Evolutionary conservation across 306 rosid genomes (phyloP), one percentile per base, ranked within the genome.

Genomic region (Prunus mongolica): DNA sequence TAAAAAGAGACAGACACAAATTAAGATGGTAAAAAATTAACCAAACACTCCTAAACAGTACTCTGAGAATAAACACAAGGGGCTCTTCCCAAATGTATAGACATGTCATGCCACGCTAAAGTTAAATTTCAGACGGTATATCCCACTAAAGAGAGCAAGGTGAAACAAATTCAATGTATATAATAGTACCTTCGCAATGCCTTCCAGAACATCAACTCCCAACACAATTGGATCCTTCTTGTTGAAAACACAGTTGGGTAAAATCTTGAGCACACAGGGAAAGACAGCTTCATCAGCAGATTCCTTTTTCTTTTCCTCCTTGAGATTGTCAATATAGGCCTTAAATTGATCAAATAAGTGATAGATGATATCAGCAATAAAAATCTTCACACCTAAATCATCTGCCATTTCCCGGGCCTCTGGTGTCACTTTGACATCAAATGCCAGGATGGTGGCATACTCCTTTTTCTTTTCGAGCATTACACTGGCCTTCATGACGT

Each of bases 191-290:
- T 92, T 95, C 7, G 85, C 80, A 79, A 92, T 91, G 85, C 97
- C 99, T 62, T 95, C 99, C 61, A 91, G 85, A 45, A 95, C 80
- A 81, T 92, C 97, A 74, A 95, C 97, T 75, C 99, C 99, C 91
- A 95, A 88, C 77, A 95, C 87, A 83, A 95, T 95, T 2, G 99
- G 99, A 83, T 95, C 99, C 87, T 92, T 95, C 86, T 92, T 95
- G 85, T 91, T 92, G 91, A 95, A 95, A 78, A 91, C 74, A 64
- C 96, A 95, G 72, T 90, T 89, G 20, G 99, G 97, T 73, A 92
- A 69, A 79, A 91, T 91, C 76, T 87, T 80, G 72, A 95, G 84
- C 79, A 91, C 92, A 55, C 96, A 88, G 18, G 99, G 99, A 83
- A 95, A 95, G 67, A 95, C 93, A 55, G 93, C 99, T 83, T 95